These are phyloP conservation scores for Aechmea fasciata DNA, from an alignment of 176 grass and related monocot species.

Conservation along the genomic window DNA sequence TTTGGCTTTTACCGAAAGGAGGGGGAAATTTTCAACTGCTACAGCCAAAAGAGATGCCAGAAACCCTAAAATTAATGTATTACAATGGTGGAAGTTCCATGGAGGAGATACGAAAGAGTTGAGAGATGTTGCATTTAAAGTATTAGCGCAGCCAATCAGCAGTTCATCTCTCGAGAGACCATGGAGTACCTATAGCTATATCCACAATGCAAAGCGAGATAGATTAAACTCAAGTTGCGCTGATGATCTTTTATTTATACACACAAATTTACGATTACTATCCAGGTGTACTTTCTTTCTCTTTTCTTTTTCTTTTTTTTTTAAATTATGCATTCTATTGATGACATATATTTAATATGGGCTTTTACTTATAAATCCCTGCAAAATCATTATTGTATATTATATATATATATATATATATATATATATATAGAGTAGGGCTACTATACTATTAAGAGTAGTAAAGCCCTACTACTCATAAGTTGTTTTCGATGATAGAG, in stretches of 20 bases:
- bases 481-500: too few species aligned
- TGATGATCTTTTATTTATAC: constrained; percentile 18
- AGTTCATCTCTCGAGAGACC: constrained; percentile 18
- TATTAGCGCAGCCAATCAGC: constrained; percentile 17
- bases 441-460: too few species aligned
- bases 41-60: constrained; percentile 26
- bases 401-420: too few species aligned
- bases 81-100: constrained; percentile 31
- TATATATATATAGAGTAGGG: too few species aligned
- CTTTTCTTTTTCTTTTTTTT: neutral
- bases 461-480: too few species aligned
- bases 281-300: constrained; percentile 14
- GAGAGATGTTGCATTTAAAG: constrained; percentile 27
- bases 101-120: constrained; percentile 28
- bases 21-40: constrained; percentile 21
- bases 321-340: neutral
- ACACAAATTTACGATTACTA: constrained; percentile 21
- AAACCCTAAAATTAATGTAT: constrained; percentile 24
- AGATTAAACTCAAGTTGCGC: neutral
- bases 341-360: neutral
- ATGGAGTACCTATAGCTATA: constrained; percentile 26
- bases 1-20: constrained; percentile 20
- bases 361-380: neutral
- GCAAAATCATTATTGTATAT: too few species aligned
- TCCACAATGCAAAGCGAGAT: constrained; percentile 13